Conservation (phyloP, 1,284 basidiomycete genomes). For the Sanghuangporus sanghuang region DNA sequence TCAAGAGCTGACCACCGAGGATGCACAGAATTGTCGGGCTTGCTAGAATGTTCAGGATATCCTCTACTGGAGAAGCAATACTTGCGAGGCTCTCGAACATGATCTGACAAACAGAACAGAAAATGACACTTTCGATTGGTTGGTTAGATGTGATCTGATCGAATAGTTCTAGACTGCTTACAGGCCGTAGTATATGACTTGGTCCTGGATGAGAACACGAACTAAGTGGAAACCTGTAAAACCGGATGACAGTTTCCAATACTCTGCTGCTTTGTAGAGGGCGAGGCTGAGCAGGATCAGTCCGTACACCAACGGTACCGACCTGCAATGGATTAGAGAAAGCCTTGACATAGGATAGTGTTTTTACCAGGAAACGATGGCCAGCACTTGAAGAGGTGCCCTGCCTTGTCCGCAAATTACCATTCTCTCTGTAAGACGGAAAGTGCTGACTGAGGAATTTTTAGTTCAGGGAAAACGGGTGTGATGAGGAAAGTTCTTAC, state of each 20-base stretch:
- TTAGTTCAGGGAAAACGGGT: not conserved
- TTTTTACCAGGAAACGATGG: not conserved
- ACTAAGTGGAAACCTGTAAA: constrained; percentile 4
- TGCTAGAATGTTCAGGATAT: not conserved
- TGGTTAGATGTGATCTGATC: not conserved
- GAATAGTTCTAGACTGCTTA: not conserved
- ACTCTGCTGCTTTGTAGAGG: not conserved
- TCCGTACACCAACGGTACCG: not conserved
- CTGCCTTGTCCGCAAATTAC: not conserved
- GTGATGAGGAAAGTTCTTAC: not conserved
- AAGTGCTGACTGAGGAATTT: not conserved
- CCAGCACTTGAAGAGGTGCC: no score
- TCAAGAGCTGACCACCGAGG: constrained; percentile 5
- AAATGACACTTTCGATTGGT: not conserved
- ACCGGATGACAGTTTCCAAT: not conserved
- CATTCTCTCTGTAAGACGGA: not conserved
- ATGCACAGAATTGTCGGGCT: not conserved
- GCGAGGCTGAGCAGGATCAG: not conserved
- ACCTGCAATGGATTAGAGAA: not conserved
- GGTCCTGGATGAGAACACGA: constrained; percentile 3
- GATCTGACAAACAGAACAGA: not conserved
- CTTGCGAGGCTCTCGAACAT: not conserved
- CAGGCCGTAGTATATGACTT: constrained; percentile 1
- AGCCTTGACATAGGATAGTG: not conserved
- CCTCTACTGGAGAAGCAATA: not conserved